phyloP scores from a whole-genome alignment of 257 asterid species.

The Eustoma russellianum region DNA sequence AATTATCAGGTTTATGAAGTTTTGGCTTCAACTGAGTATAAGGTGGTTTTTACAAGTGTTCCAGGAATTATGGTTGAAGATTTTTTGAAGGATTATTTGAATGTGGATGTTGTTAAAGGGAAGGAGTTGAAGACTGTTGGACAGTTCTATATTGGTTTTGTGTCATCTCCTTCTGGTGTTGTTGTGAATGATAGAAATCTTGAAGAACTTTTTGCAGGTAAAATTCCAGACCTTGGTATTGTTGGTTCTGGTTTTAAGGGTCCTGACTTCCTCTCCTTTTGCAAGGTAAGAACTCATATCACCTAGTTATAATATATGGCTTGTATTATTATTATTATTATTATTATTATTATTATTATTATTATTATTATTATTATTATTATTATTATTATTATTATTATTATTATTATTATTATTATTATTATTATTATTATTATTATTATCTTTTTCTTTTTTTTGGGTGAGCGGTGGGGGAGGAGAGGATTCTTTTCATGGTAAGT shows the following conservation, averaged over 20 bases:
- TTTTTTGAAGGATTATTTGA: slow-evolving; percentile 58
- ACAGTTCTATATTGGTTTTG: slow-evolving; percentile 46
- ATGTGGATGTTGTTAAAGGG: slow-evolving; percentile 48
- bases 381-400: too few relatives aligned
- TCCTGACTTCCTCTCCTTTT: slow-evolving; percentile 45
- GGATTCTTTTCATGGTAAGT: too few relatives aligned
- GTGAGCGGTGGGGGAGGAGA: too few relatives aligned
- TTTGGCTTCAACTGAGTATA: slow-evolving; percentile 32
- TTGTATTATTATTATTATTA: too few relatives aligned
- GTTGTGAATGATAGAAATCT: slow-evolving; percentile 57
- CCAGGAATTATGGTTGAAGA: slow-evolving; percentile 83
- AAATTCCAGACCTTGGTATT: slow-evolving; percentile 61
- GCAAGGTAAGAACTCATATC: slow-evolving; percentile 48
- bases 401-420: too few relatives aligned
- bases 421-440: too few relatives aligned
- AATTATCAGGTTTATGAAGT: slow-evolving; percentile 43
- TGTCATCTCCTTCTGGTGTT: slow-evolving; percentile 37
- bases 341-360: too few relatives aligned
- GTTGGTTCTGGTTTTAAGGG: slow-evolving; percentile 48
- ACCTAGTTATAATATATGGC: too few relatives aligned
- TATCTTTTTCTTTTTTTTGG: too few relatives aligned
- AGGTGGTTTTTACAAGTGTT: slow-evolving; percentile 42
- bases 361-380: too few relatives aligned
- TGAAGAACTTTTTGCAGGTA: slow-evolving; percentile 37
- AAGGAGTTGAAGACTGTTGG: slow-evolving; percentile 59